Evolutionary conservation across 495 filamentous ascomycete genomes (phyloP), one percentile per base, ranked within the genome.

Genomic region (Mycothermus thermophilus): DNA sequence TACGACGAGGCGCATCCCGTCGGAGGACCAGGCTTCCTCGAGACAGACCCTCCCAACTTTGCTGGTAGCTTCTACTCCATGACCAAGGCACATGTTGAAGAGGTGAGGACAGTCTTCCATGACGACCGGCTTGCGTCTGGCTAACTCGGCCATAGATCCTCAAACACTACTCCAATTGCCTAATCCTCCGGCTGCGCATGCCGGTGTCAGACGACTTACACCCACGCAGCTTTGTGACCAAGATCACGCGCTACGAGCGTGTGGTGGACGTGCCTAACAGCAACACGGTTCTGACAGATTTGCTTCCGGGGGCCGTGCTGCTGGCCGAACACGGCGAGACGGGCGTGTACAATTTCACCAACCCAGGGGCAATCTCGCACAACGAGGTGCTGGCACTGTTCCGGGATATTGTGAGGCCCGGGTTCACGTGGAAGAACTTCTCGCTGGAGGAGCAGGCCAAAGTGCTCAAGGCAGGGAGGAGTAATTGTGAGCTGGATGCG

Each of bases 341-440:
- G 23, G 74, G 74, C n/a, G 58, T 77, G 46, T 75, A 75, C 55
- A 77, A 79, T 58, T 70, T 77, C 57, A 79, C 74, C 29, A 79
- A 79, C 54, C 74, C 74, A 8, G 74, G 74, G 15, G 71, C 71
- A 34, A 77, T 78, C 43, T 73, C 69, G 20, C 74, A 79, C 53
- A 79, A 79, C 51, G 75, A 78, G 54, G 73, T 77, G 18, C 57
- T 78, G 23, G 39, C 58, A 5, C 56, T 79, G 16, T 78, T 76
- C 60, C 67, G 67, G 37, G 64, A 76, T 33, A 67, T 74, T 43
- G 65, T 78, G 23, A 63, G 73, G 10, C 75, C 75, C 5, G 49
- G 51, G 25, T 73, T 76, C 40, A 67, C 60, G 21, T 79, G 75
- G 75, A 69, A 71, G 62, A 78, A 79, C 54, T 79, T 79, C 48